Conservation (phyloP, 768 basidiomycete genomes). For the Trametes meyenii region DNA sequence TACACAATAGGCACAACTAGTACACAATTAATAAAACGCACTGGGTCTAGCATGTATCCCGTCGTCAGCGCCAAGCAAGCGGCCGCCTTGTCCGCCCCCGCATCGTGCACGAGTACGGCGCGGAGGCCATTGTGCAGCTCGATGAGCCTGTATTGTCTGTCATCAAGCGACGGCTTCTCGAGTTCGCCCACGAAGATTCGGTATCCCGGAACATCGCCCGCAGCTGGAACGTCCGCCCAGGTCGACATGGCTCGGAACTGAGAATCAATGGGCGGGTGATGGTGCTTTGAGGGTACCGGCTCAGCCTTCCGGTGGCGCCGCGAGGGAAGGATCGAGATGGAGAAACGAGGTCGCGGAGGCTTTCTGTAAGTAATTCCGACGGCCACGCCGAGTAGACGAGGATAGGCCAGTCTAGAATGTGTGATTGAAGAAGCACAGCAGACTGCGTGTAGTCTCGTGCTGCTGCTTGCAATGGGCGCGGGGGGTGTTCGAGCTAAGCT, state of each 20-base stretch:
- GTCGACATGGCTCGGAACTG: constrained; percentile 12
- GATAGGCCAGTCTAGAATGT: constrained; percentile 7
- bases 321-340: constrained; percentile 5
- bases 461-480: not conserved
- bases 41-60: constrained; percentile 54
- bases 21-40: constrained; percentile 19
- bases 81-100: constrained; percentile 52
- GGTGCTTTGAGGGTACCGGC: constrained; percentile 18
- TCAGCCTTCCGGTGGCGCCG: constrained; percentile 15
- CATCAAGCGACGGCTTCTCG: constrained; percentile 41
- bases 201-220: constrained; percentile 22
- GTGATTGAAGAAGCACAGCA: constrained; percentile 2
- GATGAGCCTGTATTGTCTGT: constrained; percentile 45
- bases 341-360: constrained; percentile 16
- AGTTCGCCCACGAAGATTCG: constrained; percentile 34
- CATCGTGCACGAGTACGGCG: constrained; percentile 52
- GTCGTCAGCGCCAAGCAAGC: constrained; percentile 54
- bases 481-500: not conserved
- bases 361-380: constrained; percentile 14
- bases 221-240: constrained; percentile 13
- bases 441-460: not conserved
- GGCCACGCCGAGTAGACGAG: constrained; percentile 14
- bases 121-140: constrained; percentile 52
- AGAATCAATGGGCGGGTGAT: constrained; percentile 6
- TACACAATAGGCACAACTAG: not conserved